Conservation (phyloP, 768 basidiomycete species). For the Lyophyllum shimeji region DNA sequence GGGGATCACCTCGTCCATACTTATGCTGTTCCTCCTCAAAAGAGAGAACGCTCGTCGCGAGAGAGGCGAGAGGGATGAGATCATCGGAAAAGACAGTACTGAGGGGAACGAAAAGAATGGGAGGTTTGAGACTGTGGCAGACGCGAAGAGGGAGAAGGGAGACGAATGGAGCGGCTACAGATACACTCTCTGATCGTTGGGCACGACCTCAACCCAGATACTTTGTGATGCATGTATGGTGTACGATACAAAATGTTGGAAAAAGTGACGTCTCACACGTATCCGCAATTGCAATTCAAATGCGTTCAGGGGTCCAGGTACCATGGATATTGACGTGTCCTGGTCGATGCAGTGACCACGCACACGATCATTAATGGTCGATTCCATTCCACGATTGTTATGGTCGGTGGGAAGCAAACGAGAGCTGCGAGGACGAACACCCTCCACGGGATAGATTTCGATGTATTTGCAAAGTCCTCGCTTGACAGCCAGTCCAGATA, state of each 20-base stretch:
- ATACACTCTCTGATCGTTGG: constrained; percentile 50
- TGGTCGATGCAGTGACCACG: too few species aligned
- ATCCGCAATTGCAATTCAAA: too few species aligned
- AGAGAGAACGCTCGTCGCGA: constrained; percentile 67
- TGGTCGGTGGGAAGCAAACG: too few species aligned
- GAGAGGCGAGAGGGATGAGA: constrained; percentile 66
- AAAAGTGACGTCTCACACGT: too few species aligned
- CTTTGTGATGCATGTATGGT: not conserved
- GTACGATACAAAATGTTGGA: not conserved
- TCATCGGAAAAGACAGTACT: constrained; percentile 51
- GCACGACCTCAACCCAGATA: not conserved
- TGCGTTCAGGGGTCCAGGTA: not conserved
- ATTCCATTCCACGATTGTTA: too few species aligned
- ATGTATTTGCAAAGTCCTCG: too few species aligned
- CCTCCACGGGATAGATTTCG: too few species aligned
- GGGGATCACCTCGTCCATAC: constrained; percentile 49
- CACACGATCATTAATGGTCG: too few species aligned
- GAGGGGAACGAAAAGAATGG: constrained; percentile 50
- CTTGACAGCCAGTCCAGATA: not conserved
- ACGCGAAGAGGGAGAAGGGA: constrained; percentile 69
- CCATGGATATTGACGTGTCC: too few species aligned
- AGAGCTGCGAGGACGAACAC: too few species aligned
- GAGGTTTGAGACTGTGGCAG: constrained; percentile 53
- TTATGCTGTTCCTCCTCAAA: constrained; percentile 42
- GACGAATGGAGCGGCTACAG: constrained; percentile 77